Percentiles rank a stretch among this genome's conserved stretches.
phyloP scores from a whole-genome alignment of 768 basidiomycete species.

The Guyanaporus albipodus region DNA sequence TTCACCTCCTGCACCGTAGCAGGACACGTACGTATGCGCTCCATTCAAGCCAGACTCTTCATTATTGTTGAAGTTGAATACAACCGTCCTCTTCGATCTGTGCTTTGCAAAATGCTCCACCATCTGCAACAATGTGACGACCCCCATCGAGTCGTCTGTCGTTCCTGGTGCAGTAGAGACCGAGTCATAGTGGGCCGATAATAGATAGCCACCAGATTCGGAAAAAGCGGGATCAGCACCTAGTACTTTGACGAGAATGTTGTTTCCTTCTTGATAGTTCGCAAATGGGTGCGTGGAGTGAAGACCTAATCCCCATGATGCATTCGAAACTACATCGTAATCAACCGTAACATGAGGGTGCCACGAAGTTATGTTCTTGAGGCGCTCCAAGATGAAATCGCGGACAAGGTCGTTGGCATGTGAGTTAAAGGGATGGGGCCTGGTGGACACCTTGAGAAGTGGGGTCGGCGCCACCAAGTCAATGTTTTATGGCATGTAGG shows the following conservation, averaged over 20 bases:
- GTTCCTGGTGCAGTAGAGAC: conserved; percentile 72
- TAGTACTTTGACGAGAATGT: conserved; percentile 61
- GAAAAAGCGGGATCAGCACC: conserved; percentile 40
- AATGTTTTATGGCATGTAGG: not conserved
- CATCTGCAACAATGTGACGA: conserved; percentile 62
- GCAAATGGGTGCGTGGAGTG: conserved; percentile 17
- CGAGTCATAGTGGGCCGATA: conserved; percentile 82
- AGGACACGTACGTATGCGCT: conserved; percentile 51
- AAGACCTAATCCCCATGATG: conserved; percentile 37
- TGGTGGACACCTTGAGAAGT: conserved; percentile 49
- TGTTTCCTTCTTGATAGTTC: conserved; percentile 63
- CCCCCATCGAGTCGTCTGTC: conserved; percentile 77
- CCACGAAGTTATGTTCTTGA: conserved; percentile 42
- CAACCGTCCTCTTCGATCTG: conserved; percentile 52
- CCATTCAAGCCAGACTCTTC: conserved; percentile 78
- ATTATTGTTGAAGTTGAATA: conserved; percentile 86
- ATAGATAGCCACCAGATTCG: conserved; percentile 48
- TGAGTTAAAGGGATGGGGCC: conserved; percentile 76
- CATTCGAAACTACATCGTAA: conserved; percentile 49
- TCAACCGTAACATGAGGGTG: conserved; percentile 47
- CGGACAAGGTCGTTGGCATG: conserved; percentile 71
- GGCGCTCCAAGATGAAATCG: conserved; percentile 51
- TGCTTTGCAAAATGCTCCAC: conserved; percentile 50
- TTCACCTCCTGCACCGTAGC: not conserved
- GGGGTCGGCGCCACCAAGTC: not conserved